A percentile compares a stretch with the other conserved stretches of the same genome.
phyloP scores from a whole-genome alignment of 768 basidiomycete species.

The Amanita inopinata region DNA sequence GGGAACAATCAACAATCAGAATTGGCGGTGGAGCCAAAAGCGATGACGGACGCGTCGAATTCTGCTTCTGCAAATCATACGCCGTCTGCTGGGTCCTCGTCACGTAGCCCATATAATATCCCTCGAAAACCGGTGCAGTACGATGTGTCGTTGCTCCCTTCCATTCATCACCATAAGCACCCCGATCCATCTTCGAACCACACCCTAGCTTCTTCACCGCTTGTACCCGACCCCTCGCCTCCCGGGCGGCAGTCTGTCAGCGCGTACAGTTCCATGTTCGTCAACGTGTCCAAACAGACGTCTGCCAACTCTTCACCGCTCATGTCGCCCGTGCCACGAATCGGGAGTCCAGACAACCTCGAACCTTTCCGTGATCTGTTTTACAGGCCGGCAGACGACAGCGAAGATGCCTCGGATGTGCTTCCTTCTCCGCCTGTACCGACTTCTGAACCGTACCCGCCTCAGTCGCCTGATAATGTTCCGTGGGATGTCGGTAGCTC shows the following conservation, averaged over 20 bases:
- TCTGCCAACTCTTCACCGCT: conserved; percentile 1
- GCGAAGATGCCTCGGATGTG: conserved; percentile 17
- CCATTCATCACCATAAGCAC: too few species aligned
- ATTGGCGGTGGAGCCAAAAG: too few species aligned
- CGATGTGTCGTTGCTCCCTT: conserved; percentile 22
- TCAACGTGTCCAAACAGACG: not conserved
- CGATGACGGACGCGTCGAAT: too few species aligned
- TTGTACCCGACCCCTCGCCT: not conserved
- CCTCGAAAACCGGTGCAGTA: conserved; percentile 27
- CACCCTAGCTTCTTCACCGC: not conserved
- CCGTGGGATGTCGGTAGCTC: conserved; percentile 26
- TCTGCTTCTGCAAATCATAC: not conserved
- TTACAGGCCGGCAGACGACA: conserved; percentile 37
- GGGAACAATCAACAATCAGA: too few species aligned
- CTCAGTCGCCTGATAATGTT: conserved; percentile 1
- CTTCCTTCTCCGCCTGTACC: conserved; percentile 12
- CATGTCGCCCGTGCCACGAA: conserved; percentile 15
- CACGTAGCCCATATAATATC: too few species aligned
- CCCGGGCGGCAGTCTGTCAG: not conserved
- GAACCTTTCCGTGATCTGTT: conserved; percentile 72
- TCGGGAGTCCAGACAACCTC: conserved; percentile 55
- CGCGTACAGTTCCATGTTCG: not conserved
- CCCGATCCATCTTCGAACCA: not conserved
- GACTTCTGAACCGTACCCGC: not conserved
- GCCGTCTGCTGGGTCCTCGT: conserved; percentile 9